These are phyloP conservation scores for Raphanus hybrid DNA, from an alignment of 441 rosid genomes.

Conservation along the genomic window DNA sequence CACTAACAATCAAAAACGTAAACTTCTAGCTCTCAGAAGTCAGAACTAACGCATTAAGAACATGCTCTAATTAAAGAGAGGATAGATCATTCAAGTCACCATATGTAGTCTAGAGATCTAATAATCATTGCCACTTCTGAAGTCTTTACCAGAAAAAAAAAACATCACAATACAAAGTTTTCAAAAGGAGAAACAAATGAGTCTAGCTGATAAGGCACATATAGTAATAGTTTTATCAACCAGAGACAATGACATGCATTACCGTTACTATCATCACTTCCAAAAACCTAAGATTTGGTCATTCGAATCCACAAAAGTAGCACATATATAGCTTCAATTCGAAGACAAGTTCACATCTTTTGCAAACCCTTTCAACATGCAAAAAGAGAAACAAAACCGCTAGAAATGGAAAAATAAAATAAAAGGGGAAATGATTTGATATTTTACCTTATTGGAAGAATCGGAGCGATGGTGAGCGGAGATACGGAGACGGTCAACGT, in stretches of 20 bases:
- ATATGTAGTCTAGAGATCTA: background rate
- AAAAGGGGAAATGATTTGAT: background rate
- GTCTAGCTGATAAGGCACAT: background rate
- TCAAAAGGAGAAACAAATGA: background rate
- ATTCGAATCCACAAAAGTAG: background rate
- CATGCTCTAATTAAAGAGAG: background rate
- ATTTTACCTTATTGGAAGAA: slow-evolving; percentile 64
- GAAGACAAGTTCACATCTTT: background rate
- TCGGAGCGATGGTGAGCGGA: slow-evolving; percentile 59
- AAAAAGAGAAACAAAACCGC: background rate
- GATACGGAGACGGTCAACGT: slow-evolving; percentile 69
- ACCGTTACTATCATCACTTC: background rate
- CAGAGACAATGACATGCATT: background rate
- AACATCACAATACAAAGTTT: background rate
- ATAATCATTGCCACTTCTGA: background rate
- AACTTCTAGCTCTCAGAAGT: background rate
- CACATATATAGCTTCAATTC: background rate
- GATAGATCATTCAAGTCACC: slow-evolving; percentile 1
- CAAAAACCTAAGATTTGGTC: slow-evolving; percentile 1
- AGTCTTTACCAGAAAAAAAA: too few relatives aligned
- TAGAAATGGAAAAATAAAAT: background rate
- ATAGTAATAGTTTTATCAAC: background rate
- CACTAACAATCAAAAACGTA: slow-evolving; percentile 10
- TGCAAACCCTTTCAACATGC: background rate
- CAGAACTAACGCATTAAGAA: background rate